Evolutionary conservation across 2,329 filamentous ascomycete species (phyloP), one percentile per base, ranked within the genome.

Genomic region (Exophiala spinifera): DNA sequence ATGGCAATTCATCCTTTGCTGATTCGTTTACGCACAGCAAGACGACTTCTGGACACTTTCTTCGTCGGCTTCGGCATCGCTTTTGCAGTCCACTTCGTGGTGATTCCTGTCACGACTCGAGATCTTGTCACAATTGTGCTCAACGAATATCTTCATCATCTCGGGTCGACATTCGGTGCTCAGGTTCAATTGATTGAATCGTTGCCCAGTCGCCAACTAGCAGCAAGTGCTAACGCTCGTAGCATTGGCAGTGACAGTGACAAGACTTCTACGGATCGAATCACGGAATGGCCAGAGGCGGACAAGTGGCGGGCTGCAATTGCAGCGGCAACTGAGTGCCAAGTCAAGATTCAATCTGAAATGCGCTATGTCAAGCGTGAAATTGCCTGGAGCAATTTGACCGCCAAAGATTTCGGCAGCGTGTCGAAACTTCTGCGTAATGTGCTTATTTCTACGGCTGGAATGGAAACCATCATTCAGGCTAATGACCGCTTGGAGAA

Each of bases 311-410:
- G 72, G 28, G 76, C 72, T 28, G 66, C 71, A 0, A 72, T 78
- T 54, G 72, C 74, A 2, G 67, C 67, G 44, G 68, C 87, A 23
- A 79, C 76, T 2, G 81, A 79, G 19, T 69, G 89, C 2, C 78
- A 84, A 51, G 84, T 83, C 1, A 89, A 88, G 66, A 72, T 90
- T 4, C 76, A 83, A 47, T 78, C 77, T 0, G 87, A 91, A 61
- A 65, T 90, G 31, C 76, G 79, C 1, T 90, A 89, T 65, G 87
- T 86, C 0, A 90, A 90, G 69, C 76, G 86, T 48, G 88, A 91
- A 61, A 68, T 87, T n/a, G 86, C 86, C 0, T 82, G 81, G 65
- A 87, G 86, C 1, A 86, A 85, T 62, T 70, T 90, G 6, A 78
- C 80, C 4, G 80, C 85, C 0, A 79, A 84, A 52, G 86, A 91